A percentile compares a stretch with the other conserved stretches of the same genome.
Evolutionary conservation across 768 basidiomycete species (phyloP).

Genomic region (Podaxis sp.): DNA sequence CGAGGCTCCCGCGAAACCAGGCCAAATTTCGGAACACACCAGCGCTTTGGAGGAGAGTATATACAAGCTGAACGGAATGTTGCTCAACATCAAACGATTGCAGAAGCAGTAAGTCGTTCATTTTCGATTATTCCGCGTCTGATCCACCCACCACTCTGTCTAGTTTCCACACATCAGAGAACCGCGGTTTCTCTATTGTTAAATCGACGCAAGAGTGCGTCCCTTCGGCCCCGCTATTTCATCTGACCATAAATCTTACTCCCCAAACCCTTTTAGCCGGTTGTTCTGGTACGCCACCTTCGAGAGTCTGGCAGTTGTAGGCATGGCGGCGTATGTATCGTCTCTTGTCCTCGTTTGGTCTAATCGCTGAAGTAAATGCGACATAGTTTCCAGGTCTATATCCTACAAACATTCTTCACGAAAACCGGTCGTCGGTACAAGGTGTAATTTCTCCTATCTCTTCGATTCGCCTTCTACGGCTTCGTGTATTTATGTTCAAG

Average conservation of each 20-base stretch:
- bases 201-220: slow-evolving; percentile 83
- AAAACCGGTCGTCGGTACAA: slow-evolving; percentile 88
- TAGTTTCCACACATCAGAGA: slow-evolving; percentile 94
- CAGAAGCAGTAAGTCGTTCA: slow-evolving; percentile 83
- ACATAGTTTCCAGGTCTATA: slow-evolving; percentile 80
- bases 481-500: slow-evolving; percentile 13
- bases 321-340: slow-evolving; percentile 80
- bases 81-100: slow-evolving; percentile 87
- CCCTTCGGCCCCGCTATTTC: not conserved
- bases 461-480: not conserved
- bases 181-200: slow-evolving; percentile 90
- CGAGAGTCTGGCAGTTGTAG: slow-evolving; percentile 75
- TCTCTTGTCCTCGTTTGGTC: slow-evolving; percentile 3
- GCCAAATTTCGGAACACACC: slow-evolving; percentile 90
- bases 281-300: slow-evolving; percentile 93
- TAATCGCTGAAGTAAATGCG: slow-evolving; percentile 13
- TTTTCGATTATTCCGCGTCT: not conserved
- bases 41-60: slow-evolving; percentile 93
- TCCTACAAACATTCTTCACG: slow-evolving; percentile 97
- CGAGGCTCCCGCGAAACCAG: slow-evolving; percentile 84
- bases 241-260: slow-evolving; percentile 2
- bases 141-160: not conserved
- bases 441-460: slow-evolving; percentile 46
- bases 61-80: slow-evolving; percentile 83
- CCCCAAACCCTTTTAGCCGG: slow-evolving; percentile 45